Evolutionary conservation across 805 yeast genomes (phyloP), one percentile per base, ranked within the genome.

Genomic region (Saturnispora zaruensis): DNA sequence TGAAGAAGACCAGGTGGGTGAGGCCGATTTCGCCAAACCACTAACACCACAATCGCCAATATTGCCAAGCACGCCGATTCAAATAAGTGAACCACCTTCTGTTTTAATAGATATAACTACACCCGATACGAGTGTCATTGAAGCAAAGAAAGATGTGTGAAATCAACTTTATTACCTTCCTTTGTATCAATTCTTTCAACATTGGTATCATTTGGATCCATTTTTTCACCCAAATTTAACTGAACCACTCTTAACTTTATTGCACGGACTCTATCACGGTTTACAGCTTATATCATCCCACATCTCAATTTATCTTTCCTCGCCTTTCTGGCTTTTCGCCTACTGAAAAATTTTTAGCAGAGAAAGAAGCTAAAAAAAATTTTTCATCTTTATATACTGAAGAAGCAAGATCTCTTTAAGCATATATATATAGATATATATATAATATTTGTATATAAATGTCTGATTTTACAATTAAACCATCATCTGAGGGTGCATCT

Each of bases 401-500:
- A 18, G 23, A 36, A 36, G 20, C 20, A 36, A 36, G 23, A 18
- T 36, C 40, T 28, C 32, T 28, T 28, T 28, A 11, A 28, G 32
- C 32, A 28, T 28, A 28, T 28, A 28, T 28, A 28, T 28, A 28
- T 28, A 28, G 13, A 28, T 28, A 28, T 28, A 28, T 28, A 28
- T 28, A 28, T 28, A 28, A 28, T 28, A 34, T n/a, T 34, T 18
- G 18, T 34, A 16, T 34, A 16, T 18, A 37, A 53, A 64, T 64
- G 67, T 58, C 74, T 57, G 76, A 49, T 24, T 82, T 72, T 66
- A 76, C 84, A 69, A 90, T 90, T 72, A 88, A 87, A 77, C 98
- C 98, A 53, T 95, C 87, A 68, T 74, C 76, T 58, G 77, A 81
- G 56, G 77, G 82, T 52, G 85, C 96, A 38, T 72, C 90, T 36